These are phyloP conservation scores for Chrysoporthe cubensis DNA, from an alignment of 2,329 filamentous ascomycete genomes.

Conservation along the genomic window DNA sequence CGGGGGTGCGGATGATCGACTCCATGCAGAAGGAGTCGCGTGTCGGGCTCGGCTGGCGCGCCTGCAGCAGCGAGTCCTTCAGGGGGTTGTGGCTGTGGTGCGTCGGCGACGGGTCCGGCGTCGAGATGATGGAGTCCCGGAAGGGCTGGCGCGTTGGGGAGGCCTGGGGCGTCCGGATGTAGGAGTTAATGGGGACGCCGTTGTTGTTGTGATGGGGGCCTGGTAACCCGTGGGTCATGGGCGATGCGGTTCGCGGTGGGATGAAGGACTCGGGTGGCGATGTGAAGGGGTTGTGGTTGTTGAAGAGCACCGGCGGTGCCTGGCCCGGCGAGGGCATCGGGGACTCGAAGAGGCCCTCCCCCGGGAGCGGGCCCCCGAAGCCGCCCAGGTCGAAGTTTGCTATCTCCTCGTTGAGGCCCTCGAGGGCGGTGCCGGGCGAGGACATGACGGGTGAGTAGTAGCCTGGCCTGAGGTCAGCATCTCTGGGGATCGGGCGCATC, in stretches of 20 bases:
- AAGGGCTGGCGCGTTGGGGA: conserved; percentile 25
- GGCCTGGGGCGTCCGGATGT: conserved; percentile 23
- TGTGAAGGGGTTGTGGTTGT: conserved; percentile 27
- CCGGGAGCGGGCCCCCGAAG: conserved; percentile 26
- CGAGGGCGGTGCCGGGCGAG: conserved; percentile 24
- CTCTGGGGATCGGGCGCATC: not conserved
- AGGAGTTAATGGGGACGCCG: conserved; percentile 15
- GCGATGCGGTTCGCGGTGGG: conserved; percentile 26
- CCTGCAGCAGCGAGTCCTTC: conserved; percentile 26
- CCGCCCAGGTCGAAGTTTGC: conserved; percentile 28
- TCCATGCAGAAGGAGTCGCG: conserved; percentile 22
- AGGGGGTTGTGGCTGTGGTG: conserved; percentile 25
- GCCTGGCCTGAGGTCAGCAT: conserved; percentile 10
- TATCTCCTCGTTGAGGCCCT: conserved; percentile 29
- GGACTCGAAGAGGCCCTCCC: conserved; percentile 24
- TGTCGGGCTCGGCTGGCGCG: conserved; percentile 24
- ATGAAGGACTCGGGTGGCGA: conserved; percentile 26
- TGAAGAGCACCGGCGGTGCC: conserved; percentile 22
- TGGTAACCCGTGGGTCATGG: conserved; percentile 19
- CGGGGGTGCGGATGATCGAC: conserved; percentile 23
- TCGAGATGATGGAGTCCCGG: conserved; percentile 26
- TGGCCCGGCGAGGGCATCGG: conserved; percentile 28
- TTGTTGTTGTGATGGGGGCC: conserved; percentile 7
- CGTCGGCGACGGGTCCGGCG: conserved; percentile 24
- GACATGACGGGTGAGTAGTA: conserved; percentile 29